Evolutionary conservation across 108 stramenopile genomes (phyloP), one percentile per base, ranked within the genome.

Genomic region (Skeletonema menzelii): DNA sequence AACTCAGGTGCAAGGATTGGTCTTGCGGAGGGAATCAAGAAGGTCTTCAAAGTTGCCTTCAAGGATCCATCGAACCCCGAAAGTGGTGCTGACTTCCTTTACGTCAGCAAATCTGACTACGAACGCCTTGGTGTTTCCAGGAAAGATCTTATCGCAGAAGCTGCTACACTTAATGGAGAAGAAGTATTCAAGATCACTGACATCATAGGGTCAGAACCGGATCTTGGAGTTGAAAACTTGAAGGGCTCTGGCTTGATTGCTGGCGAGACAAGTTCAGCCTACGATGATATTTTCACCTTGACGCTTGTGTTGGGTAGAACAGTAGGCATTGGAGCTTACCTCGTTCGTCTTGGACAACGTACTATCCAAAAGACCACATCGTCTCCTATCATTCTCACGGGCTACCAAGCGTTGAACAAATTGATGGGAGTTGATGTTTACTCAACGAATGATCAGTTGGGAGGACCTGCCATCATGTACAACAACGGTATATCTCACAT

Each of bases 271-370:
- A 89, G 96, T 69, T 56, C 74, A 30, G 98, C 99, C 24, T 99
- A 99, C 81, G 78, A 97, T 28, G 96, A 98, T 34, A 91, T 95
- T 67, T 99, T 99, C 88, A 99, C 99, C 22, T 82, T 99, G 79
- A 98, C 98, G 3, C 83, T 96, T 73, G 98, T 97, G 5, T 88
- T 96, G 11, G 96, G 97, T 63, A 84, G 98, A 71, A 97, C 95
- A 34, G 99, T 99, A 12, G 99, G 99, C 42, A 99, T 99, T 72
- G 99, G 99, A 19, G 99, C 99, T n/a, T 99, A 99, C 80, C 89
- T 99, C 8, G 97, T 98, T 27, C 91, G 99, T 55, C 87, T 99
- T 27, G 98, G 98, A 32, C 99, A 99, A 70, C 85, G 99, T 30
- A 97, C 97, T 20, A 98, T 99, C 74, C 99, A 99, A 83, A 99